Evolutionary conservation across 2,329 filamentous ascomycete species (phyloP).

Genomic region (Clarireedia sp.): DNA sequence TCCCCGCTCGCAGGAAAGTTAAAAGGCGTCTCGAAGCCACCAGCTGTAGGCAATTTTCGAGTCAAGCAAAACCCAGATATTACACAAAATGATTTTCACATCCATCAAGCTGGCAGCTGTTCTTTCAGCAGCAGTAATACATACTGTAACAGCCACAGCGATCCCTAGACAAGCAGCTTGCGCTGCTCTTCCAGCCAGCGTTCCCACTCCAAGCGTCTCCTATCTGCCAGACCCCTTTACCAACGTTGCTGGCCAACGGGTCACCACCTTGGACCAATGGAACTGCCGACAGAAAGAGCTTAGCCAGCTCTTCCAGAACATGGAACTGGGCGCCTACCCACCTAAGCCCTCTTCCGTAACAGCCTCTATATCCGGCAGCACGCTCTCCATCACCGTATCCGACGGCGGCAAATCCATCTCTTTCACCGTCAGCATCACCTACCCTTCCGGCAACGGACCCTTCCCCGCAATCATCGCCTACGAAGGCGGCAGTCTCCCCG

Average conservation of each 20-base stretch:
- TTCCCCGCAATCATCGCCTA: constrained; percentile 51
- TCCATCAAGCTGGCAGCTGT: neutral
- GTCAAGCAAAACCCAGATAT: neutral
- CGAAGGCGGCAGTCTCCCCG: constrained; percentile 46
- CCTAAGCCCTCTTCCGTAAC: constrained; percentile 39
- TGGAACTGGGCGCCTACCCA: constrained; percentile 43
- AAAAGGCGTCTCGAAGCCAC: neutral
- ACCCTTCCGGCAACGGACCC: constrained; percentile 34
- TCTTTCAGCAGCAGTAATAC: neutral
- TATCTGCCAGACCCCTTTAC: constrained; percentile 39
- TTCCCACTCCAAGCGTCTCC: constrained; percentile 11
- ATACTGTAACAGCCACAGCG: neutral
- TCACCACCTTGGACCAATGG: constrained; percentile 40
- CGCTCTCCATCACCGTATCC: constrained; percentile 38
- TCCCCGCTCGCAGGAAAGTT: neutral
- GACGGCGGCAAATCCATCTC: constrained; percentile 39
- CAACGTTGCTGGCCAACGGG: constrained; percentile 34
- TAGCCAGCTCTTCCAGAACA: constrained; percentile 40
- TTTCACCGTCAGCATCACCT: constrained; percentile 37
- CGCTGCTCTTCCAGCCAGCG: constrained; percentile 11
- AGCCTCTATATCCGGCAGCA: constrained; percentile 36
- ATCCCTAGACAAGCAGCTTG: constrained; percentile 2
- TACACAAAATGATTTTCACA: neutral
- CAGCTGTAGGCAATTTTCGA: neutral
- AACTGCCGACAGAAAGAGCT: constrained; percentile 43